phyloP scores from a whole-genome alignment of 1,284 basidiomycete species.

The Irpex rosettiformis region DNA sequence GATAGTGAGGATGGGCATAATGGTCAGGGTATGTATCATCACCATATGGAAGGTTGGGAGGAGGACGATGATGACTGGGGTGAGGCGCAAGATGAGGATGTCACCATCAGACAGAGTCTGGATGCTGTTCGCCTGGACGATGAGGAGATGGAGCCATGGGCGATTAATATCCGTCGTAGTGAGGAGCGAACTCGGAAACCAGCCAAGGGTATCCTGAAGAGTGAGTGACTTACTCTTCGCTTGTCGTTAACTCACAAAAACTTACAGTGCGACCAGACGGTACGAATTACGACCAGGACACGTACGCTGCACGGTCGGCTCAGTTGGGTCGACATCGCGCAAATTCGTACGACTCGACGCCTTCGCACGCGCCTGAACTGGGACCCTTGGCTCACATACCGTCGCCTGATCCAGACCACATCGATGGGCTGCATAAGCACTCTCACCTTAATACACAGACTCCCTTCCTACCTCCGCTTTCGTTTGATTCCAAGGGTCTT shows the following conservation, averaged over 20 bases:
- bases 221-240: constrained; percentile 43
- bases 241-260: constrained; percentile 22
- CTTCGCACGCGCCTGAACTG: constrained; percentile 47
- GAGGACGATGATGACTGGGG: constrained; percentile 70
- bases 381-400: constrained; percentile 78
- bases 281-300: constrained; percentile 57
- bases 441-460: constrained; percentile 33
- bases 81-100: constrained; percentile 67
- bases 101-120: constrained; percentile 62
- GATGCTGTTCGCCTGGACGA: constrained; percentile 46
- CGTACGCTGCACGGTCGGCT: constrained; percentile 40
- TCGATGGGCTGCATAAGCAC: constrained; percentile 78
- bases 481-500: constrained; percentile 46
- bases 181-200: constrained; percentile 65
- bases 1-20: constrained; percentile 45
- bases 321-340: constrained; percentile 59
- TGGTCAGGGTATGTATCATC: constrained; percentile 33
- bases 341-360: constrained; percentile 74
- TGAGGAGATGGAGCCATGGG: constrained; percentile 69
- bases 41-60: constrained; percentile 60
- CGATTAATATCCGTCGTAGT: constrained; percentile 63
- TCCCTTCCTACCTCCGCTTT: constrained; percentile 53
- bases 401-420: constrained; percentile 78
- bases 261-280: constrained; percentile 46
- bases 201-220: constrained; percentile 85